A percentile compares a stretch with the other conserved stretches of the same genome.
Conservation (phyloP, 805 yeast genomes). For the Spathaspora hagerdaliae region DNA sequence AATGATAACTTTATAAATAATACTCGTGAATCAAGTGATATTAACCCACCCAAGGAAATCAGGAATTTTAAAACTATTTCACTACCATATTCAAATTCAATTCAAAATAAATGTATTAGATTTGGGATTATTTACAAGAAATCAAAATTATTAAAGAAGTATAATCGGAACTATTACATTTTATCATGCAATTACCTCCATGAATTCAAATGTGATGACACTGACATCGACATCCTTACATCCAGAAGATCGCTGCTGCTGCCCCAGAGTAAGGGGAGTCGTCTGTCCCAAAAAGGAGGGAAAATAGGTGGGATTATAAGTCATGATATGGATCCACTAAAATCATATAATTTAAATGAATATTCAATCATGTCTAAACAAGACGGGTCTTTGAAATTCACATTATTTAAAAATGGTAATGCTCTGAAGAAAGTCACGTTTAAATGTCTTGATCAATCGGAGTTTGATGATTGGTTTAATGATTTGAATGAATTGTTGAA, state of each 20-base stretch:
- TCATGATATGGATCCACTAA: conserved; percentile 35
- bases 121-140: conserved; percentile 40
- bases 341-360: conserved; percentile 41
- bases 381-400: conserved; percentile 32
- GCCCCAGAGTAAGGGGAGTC: too few relatives aligned
- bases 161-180: conserved; percentile 32
- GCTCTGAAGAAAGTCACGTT: conserved; percentile 33
- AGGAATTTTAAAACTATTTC: conserved; percentile 44
- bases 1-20: conserved; percentile 57
- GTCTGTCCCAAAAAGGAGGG: conserved; percentile 1
- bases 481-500: conserved; percentile 51
- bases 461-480: conserved; percentile 50
- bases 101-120: conserved; percentile 38
- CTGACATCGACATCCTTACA: conserved; percentile 6
- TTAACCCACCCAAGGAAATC: conserved; percentile 38
- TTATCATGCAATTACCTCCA: conserved; percentile 42
- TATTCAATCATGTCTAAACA: conserved; percentile 24
- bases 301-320: conserved; percentile 39
- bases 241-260: conserved; percentile 1
- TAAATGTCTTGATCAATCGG: conserved; percentile 41
- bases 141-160: conserved; percentile 37
- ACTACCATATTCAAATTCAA: conserved; percentile 32
- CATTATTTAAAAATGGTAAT: conserved; percentile 24
- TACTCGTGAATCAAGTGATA: conserved; percentile 25
- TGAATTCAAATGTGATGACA: conserved; percentile 35